A percentile compares a stretch with the other conserved stretches of the same genome.
Conservation (phyloP, 805 yeast species). For the Lipomyces sp. region DNA sequence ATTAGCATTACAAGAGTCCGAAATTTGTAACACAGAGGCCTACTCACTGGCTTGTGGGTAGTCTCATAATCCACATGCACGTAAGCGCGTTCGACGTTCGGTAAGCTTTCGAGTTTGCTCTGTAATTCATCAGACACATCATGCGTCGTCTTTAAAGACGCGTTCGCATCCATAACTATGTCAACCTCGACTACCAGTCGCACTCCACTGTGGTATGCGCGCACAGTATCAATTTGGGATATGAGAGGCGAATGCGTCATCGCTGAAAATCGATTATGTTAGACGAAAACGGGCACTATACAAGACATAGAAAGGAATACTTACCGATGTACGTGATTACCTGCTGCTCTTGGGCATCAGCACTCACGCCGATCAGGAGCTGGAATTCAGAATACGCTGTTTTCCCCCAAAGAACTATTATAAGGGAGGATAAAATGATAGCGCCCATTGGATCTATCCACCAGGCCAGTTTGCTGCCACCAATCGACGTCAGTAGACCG, state of each 20-base stretch:
- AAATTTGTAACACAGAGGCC: neutral
- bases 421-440: constrained; percentile 54
- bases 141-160: constrained; percentile 60
- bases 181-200: constrained; percentile 66
- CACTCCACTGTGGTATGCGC: constrained; percentile 68
- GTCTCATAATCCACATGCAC: constrained; percentile 63
- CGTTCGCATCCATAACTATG: constrained; percentile 54
- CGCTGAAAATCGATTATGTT: constrained; percentile 41
- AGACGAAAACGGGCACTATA: neutral
- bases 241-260: constrained; percentile 62
- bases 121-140: constrained; percentile 70
- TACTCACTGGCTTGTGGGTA: constrained; percentile 10
- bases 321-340: constrained; percentile 56
- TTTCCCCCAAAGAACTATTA: constrained; percentile 56
- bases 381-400: constrained; percentile 62
- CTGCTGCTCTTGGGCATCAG: constrained; percentile 57
- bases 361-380: constrained; percentile 64
- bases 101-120: constrained; percentile 65
- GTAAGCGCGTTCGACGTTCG: constrained; percentile 66
- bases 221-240: constrained; percentile 58
- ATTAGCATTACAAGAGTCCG: neutral
- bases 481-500: constrained; percentile 26
- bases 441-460: constrained; percentile 69
- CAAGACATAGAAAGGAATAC: neutral
- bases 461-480: constrained; percentile 48